Percentiles rank a stretch among this genome's conserved stretches.
Conservation (phyloP, 768 basidiomycete genomes). For the Epithele typhae region DNA sequence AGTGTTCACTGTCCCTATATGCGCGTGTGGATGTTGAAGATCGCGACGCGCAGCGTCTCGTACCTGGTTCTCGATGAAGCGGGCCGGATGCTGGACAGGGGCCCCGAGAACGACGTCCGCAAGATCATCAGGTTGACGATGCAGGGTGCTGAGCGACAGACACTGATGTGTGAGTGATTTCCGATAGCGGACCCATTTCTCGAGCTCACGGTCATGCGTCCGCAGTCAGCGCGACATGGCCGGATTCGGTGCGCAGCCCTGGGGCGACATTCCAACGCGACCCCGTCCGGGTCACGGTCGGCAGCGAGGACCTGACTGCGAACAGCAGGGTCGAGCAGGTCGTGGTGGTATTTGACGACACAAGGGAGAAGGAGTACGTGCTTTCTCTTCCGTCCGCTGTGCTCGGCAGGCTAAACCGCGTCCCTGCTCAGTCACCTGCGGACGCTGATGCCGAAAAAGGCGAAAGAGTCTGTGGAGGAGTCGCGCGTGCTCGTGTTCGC, state of each 20-base stretch:
- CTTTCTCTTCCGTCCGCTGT: background rate
- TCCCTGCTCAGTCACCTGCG: constrained; percentile 48
- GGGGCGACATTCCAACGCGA: constrained; percentile 83
- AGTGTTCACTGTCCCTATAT: too few species aligned
- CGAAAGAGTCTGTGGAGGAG: constrained; percentile 45
- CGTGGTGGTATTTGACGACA: constrained; percentile 88
- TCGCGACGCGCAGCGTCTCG: constrained; percentile 73
- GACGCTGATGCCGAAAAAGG: constrained; percentile 58
- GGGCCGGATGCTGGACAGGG: constrained; percentile 96
- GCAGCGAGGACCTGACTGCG: constrained; percentile 91
- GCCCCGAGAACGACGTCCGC: constrained; percentile 96
- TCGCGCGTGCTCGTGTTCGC: constrained; percentile 88
- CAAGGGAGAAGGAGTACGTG: constrained; percentile 80
- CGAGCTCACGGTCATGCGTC: background rate
- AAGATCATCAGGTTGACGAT: constrained; percentile 77
- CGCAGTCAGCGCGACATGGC: constrained; percentile 97
- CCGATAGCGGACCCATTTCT: background rate
- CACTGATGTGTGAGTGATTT: constrained; percentile 83
- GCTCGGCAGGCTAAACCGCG: background rate
- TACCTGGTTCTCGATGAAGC: constrained; percentile 97
- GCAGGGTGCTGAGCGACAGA: constrained; percentile 71
- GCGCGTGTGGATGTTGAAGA: background rate
- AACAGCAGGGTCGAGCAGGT: constrained; percentile 91
- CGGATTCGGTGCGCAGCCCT: constrained; percentile 84
- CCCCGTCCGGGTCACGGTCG: constrained; percentile 90